These are phyloP conservation scores for Boletales sp. DNA, from an alignment of 768 basidiomycete genomes.

Conservation along the genomic window DNA sequence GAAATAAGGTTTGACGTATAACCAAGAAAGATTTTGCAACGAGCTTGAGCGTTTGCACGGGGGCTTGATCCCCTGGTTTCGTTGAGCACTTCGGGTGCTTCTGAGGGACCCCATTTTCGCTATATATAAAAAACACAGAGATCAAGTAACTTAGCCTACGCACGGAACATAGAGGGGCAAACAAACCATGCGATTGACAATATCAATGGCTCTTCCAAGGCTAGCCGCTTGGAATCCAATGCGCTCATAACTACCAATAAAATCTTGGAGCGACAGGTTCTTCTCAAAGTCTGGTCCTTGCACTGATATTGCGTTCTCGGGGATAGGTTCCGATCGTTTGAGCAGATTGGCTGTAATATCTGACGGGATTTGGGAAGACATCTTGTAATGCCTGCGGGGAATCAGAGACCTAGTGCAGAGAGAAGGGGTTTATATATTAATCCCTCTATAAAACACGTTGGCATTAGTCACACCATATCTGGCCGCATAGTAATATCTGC, in stretches of 20 bases:
- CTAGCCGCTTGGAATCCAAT: constrained; percentile 99
- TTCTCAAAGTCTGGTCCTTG: constrained; percentile 85
- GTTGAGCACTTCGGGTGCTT: constrained; percentile 69
- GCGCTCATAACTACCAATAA: constrained; percentile 77
- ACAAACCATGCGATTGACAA: constrained; percentile 89
- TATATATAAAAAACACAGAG: constrained; percentile 27
- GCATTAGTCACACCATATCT: too few species aligned
- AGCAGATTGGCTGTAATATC: constrained; percentile 37
- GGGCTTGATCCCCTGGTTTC: constrained; percentile 63
- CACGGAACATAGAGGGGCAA: not conserved
- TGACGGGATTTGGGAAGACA: too few species aligned
- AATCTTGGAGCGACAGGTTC: constrained; percentile 57
- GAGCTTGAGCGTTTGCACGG: constrained; percentile 61
- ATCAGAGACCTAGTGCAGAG: too few species aligned
- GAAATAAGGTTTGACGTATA: constrained; percentile 99
- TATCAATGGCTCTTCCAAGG: constrained; percentile 80
- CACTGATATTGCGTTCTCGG: constrained; percentile 64
- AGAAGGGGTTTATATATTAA: too few species aligned
- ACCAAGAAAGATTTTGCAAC: constrained; percentile 89
- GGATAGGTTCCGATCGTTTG: constrained; percentile 68
- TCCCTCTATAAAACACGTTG: too few species aligned
- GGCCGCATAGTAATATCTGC: too few species aligned
- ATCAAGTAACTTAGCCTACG: not conserved
- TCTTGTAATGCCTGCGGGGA: too few species aligned
- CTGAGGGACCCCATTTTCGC: constrained; percentile 87